phyloP scores from a whole-genome alignment of 208 protist species.

The Acanthamoeba castellanii region DNA sequence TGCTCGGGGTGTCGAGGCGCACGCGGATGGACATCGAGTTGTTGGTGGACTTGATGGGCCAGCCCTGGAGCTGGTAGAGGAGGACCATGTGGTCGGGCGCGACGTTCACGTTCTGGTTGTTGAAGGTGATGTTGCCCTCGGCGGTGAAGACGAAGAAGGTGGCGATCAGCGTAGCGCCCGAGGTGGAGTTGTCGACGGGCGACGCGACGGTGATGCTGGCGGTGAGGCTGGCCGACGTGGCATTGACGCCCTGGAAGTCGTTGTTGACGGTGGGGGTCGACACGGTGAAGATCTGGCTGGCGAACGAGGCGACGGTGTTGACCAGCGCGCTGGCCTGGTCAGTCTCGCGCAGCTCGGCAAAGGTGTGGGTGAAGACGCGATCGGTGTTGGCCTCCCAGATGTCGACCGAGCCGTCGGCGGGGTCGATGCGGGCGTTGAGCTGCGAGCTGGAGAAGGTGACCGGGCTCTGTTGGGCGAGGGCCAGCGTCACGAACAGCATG shows the following conservation, averaged over 20 bases:
- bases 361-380: constrained; percentile 18
- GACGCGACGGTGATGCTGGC: neutral
- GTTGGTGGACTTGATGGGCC: neutral
- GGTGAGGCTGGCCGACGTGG: neutral
- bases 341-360: neutral
- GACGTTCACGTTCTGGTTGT: neutral
- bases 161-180: neutral
- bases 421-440: neutral
- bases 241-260: neutral
- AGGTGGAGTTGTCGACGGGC: neutral
- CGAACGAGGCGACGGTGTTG: neutral
- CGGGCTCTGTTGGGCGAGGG: neutral
- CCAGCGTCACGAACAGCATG: neutral
- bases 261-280: neutral
- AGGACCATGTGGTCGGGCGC: neutral
- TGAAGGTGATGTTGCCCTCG: neutral
- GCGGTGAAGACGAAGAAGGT: neutral
- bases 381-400: constrained; percentile 23
- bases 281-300: neutral
- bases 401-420: neutral
- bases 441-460: neutral
- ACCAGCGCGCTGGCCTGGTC: neutral
- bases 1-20: neutral
- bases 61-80: neutral
- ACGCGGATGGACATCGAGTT: neutral